phyloP scores from a whole-genome alignment of 352 stramenopile species.

The Aphanomyces stellatus region DNA sequence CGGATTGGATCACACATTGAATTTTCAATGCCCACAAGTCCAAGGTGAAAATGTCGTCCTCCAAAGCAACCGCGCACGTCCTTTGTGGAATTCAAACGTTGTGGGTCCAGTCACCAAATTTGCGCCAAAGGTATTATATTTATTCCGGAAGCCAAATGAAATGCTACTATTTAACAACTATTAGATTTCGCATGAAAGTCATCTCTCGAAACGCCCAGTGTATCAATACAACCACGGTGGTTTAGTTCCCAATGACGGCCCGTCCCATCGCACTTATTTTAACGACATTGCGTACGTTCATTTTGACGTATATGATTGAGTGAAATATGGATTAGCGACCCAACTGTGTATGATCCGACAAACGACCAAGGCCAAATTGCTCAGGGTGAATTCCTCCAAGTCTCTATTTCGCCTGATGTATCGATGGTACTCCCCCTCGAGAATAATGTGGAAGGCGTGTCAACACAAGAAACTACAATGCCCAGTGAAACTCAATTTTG shows the following conservation, averaged over 20 bases:
- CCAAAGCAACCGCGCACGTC: conserved; percentile 1
- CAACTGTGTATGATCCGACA: neutral
- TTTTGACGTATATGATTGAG: neutral
- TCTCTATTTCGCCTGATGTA: neutral
- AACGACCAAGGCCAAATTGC: neutral
- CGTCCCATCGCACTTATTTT: conserved; percentile 67
- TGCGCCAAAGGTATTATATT: neutral
- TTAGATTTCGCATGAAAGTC: conserved; percentile 67
- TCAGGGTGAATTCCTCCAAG: neutral
- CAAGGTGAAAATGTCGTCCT: neutral
- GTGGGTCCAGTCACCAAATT: neutral
- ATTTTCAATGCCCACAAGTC: conserved; percentile 78
- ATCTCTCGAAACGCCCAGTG: conserved; percentile 65
- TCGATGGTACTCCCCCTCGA: conserved; percentile 4
- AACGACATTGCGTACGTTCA: conserved; percentile 48
- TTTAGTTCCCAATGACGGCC: conserved; percentile 79
- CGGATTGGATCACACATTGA: conserved; percentile 85
- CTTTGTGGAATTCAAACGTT: conserved; percentile 1
- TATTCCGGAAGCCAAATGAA: neutral
- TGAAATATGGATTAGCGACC: neutral
- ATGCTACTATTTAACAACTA: neutral
- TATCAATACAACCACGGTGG: conserved; percentile 75
- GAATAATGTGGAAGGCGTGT: neutral
- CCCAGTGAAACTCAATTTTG: conserved; percentile 29
- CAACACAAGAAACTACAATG: neutral